Conservation (phyloP, 2,329 filamentous ascomycete species). For the Aspergillus sp. region DNA sequence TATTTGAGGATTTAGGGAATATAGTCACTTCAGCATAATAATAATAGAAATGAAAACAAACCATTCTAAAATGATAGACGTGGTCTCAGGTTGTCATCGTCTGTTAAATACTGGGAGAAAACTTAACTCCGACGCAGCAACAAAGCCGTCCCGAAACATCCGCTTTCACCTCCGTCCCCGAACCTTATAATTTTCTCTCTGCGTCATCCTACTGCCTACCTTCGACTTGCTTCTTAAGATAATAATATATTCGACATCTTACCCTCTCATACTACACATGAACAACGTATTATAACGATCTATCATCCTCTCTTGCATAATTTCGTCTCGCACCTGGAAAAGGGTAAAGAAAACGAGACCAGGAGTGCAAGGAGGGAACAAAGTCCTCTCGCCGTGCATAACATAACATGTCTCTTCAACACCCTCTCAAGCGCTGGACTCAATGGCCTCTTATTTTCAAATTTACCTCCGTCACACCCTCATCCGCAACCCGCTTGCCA, state of each 20-base stretch:
- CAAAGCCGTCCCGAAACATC: conserved; percentile 1
- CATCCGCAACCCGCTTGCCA: neutral
- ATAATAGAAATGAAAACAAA: neutral
- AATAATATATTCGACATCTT: neutral
- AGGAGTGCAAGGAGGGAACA: neutral
- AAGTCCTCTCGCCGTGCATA: neutral
- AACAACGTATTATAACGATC: neutral
- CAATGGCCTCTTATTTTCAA: conserved; percentile 6
- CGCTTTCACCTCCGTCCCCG: conserved; percentile 7
- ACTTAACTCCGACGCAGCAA: conserved; percentile 6
- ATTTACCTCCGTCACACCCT: neutral
- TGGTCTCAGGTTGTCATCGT: neutral
- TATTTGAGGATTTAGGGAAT: neutral
- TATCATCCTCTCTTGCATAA: neutral
- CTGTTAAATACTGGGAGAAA: neutral
- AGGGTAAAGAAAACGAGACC: too few relatives aligned
- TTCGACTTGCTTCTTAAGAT: neutral
- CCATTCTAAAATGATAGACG: neutral
- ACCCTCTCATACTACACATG: neutral
- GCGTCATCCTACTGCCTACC: conserved; percentile 12
- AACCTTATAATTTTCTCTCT: conserved; percentile 3
- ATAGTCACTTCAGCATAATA: neutral
- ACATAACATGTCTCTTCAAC: conserved; percentile 13
- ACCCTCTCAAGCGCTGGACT: conserved; percentile 23
- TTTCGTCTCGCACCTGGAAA: too few relatives aligned